Percentiles rank a stretch among this genome's conserved stretches.
Conservation (phyloP, 257 asterid genomes). For the Schizonepeta tenuifolia region DNA sequence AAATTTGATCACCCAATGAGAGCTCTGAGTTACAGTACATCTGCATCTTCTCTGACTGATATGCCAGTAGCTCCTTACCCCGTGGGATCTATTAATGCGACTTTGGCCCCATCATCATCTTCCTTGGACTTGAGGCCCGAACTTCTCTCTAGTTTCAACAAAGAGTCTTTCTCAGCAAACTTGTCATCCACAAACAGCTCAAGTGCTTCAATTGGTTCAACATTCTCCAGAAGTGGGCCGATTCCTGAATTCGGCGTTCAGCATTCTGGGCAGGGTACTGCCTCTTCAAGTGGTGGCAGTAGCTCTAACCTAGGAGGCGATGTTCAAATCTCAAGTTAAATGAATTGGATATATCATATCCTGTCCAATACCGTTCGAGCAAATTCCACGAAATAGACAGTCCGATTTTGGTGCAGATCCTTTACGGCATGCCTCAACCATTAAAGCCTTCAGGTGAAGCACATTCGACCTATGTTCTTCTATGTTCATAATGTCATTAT, state of each 20-base stretch:
- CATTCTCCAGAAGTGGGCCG: slow-evolving; percentile 49
- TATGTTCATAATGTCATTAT: slow-evolving; percentile 48
- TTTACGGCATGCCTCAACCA: slow-evolving; percentile 26
- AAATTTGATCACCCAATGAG: slow-evolving; percentile 89
- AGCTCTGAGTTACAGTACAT: slow-evolving; percentile 72
- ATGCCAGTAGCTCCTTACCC: slow-evolving; percentile 93
- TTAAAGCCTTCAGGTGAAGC: slow-evolving; percentile 45
- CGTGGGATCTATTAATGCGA: slow-evolving; percentile 64
- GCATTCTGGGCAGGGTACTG: slow-evolving; percentile 47
- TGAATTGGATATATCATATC: slow-evolving; percentile 14
- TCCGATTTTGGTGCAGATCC: slow-evolving; percentile 44
- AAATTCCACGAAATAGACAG: slow-evolving; percentile 4
- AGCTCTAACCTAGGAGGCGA: slow-evolving; percentile 42
- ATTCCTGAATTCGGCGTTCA: slow-evolving; percentile 46
- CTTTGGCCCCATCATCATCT: slow-evolving; percentile 71
- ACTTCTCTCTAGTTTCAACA: slow-evolving; percentile 38
- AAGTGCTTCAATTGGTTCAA: slow-evolving; percentile 63
- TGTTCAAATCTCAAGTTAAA: slow-evolving; percentile 53
- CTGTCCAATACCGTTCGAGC: slow-evolving; percentile 28
- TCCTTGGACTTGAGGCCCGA: slow-evolving; percentile 59
- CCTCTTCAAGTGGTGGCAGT: slow-evolving; percentile 39
- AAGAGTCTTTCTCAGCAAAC: slow-evolving; percentile 45
- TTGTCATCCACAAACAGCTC: slow-evolving; percentile 52
- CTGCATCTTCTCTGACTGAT: slow-evolving; percentile 87
- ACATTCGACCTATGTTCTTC: slow-evolving; percentile 38